Conservation (phyloP, 2,329 filamentous ascomycete species). For the Pseudogymnoascus sp. region DNA sequence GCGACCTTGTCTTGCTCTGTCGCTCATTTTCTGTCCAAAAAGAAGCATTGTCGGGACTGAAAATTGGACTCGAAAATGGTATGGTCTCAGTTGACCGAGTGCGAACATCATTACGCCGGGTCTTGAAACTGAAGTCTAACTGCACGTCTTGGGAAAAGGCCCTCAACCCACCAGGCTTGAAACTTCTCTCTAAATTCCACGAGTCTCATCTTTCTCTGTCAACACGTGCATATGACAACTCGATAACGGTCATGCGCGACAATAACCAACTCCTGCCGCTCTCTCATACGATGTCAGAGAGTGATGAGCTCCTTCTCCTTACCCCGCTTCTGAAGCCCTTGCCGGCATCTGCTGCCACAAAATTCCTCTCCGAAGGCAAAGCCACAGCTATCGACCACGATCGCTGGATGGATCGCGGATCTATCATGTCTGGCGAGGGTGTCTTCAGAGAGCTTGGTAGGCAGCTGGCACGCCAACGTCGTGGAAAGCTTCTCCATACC, state of each 20-base stretch:
- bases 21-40: conserved; percentile 81
- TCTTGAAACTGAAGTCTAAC: conserved; percentile 71
- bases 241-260: conserved; percentile 87
- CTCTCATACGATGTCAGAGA: conserved; percentile 69
- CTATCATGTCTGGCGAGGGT: conserved; percentile 83
- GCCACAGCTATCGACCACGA: conserved; percentile 40
- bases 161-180: conserved; percentile 74
- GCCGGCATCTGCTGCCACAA: conserved; percentile 79
- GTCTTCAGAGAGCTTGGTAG: conserved; percentile 87
- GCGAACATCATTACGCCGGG: conserved; percentile 68
- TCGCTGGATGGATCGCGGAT: conserved; percentile 46
- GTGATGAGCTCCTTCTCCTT: conserved; percentile 81
- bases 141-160: conserved; percentile 90
- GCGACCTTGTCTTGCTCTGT: conserved; percentile 83
- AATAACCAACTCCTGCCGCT: conserved; percentile 78
- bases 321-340: conserved; percentile 86
- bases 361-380: conserved; percentile 50
- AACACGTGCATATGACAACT: conserved; percentile 79
- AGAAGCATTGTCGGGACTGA: conserved; percentile 84
- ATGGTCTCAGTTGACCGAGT: conserved; percentile 78
- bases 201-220: conserved; percentile 75
- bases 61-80: conserved; percentile 80
- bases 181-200: conserved; percentile 70
- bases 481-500: conserved; percentile 81
- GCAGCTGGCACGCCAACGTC: conserved; percentile 76